Base-by-base conservation (phyloP, 73 alveolate genomes). In the Paramecium tetraurelia region DNA sequence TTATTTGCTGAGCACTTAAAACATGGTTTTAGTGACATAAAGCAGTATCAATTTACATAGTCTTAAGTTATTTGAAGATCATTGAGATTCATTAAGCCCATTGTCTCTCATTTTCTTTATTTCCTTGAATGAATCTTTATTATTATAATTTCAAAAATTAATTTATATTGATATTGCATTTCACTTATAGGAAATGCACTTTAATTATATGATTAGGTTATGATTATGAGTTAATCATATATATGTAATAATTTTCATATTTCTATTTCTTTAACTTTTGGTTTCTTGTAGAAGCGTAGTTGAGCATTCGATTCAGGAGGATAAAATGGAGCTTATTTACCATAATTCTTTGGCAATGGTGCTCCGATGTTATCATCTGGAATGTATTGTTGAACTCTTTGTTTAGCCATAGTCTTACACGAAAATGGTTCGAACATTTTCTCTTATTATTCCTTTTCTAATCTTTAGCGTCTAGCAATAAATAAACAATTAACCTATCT, bases 241-340 rank as follows among this genome's bases (percentile, higher is more conserved):
- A 72, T 35, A 72, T 72, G 16, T 72, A 72, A 36, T 36, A 72
- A 29, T 35, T 80, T 33, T 94, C 97, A 97, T 75, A 95, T 86
- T 89, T 97, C 99, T 70, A 97, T 92, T 85, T 95, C 97, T 69
- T 95, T 95, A 31, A 90, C 89, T 92, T 86, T 88, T 20, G 99
- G 99, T 86, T 97, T 97, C 53, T 90, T 93, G 58, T 93, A 92
- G 77, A 97, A 99, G 57, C 99, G 96, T 99, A 98, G 96, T 85
- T 96, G 93, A 44, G 99, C 95, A 21, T 99, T 98, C 22, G 97
- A 98, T 80, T 97, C 99, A 85, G 96, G 92, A 27, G 99, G 99
- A 86, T 95, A 95, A 93, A 97, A 98, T 36, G 99, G 99, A 21
- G 99, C 97, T 83, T 90, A 95, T 31, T 85, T 84, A 14, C 99